Evolutionary conservation across 495 filamentous ascomycete genomes (phyloP).

Genomic region (Xylaria cubensis): DNA sequence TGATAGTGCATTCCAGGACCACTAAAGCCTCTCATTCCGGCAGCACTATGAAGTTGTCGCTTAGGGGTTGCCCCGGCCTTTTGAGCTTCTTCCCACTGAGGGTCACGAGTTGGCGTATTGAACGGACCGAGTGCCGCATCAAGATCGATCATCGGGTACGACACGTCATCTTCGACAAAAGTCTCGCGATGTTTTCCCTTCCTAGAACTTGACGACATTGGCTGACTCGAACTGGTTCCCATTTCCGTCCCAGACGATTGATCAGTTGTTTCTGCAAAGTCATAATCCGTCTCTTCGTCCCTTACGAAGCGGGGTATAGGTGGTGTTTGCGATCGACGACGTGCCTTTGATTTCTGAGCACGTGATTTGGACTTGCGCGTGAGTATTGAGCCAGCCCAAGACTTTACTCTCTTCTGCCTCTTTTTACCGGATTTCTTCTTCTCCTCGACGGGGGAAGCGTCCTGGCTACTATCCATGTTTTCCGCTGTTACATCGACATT

Average conservation of each 20-base stretch:
- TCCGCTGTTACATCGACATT: conserved; percentile 12
- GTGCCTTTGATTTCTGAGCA: conserved; percentile 48
- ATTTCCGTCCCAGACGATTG: conserved; percentile 34
- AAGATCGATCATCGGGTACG: conserved; percentile 87
- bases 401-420: conserved; percentile 79
- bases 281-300: conserved; percentile 34
- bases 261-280: conserved; percentile 31
- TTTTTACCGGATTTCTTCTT: conserved; percentile 62
- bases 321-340: conserved; percentile 48
- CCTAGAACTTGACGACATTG: not conserved
- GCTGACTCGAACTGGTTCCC: not conserved
- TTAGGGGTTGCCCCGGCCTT: conserved; percentile 66
- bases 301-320: conserved; percentile 37
- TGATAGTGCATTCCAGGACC: conserved; percentile 90
- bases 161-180: conserved; percentile 58
- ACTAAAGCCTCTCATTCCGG: conserved; percentile 72
- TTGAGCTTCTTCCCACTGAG: conserved; percentile 63
- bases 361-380: conserved; percentile 66
- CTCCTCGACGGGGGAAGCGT: conserved; percentile 24
- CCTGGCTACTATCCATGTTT: conserved; percentile 1
- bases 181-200: conserved; percentile 17
- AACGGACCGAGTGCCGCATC: conserved; percentile 96
- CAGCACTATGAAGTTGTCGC: conserved; percentile 89
- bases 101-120: conserved; percentile 73
- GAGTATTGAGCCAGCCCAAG: conserved; percentile 80